A percentile compares a stretch with the other conserved stretches of the same genome.
Conservation (phyloP, 2,329 filamentous ascomycete genomes). For the Fusarium udum region DNA sequence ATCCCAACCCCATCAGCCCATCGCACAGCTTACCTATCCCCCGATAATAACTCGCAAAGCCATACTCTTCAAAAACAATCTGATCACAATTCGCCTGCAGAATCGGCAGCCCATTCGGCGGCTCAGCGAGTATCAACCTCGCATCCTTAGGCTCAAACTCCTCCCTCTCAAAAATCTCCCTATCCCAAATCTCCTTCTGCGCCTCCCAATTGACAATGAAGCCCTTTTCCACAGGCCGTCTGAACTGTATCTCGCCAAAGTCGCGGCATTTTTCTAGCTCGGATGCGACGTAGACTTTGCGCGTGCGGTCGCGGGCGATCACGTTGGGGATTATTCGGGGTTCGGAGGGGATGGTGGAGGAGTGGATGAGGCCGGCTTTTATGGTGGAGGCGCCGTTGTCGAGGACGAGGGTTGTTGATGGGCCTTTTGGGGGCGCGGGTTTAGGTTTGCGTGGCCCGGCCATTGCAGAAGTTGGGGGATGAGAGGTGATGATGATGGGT, state of each 20-base stretch:
- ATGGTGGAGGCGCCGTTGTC: slow-evolving; percentile 94
- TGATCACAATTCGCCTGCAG: slow-evolving; percentile 93
- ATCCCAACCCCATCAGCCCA: neutral
- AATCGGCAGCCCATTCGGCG: slow-evolving; percentile 81
- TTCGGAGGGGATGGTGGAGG: slow-evolving; percentile 56
- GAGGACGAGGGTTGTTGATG: slow-evolving; percentile 79
- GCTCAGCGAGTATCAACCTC: slow-evolving; percentile 85
- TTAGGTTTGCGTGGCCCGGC: slow-evolving; percentile 63
- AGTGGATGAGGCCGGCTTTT: slow-evolving; percentile 82
- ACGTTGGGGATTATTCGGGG: slow-evolving; percentile 87
- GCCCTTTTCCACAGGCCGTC: slow-evolving; percentile 91
- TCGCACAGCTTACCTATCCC: slow-evolving; percentile 66
- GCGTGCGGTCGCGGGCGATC: slow-evolving; percentile 83
- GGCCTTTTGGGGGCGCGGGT: slow-evolving; percentile 60
- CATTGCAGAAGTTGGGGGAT: slow-evolving; percentile 45
- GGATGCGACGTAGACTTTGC: slow-evolving; percentile 80
- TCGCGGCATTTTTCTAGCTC: slow-evolving; percentile 84
- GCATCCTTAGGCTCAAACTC: slow-evolving; percentile 76
- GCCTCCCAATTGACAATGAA: slow-evolving; percentile 97
- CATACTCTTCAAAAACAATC: slow-evolving; percentile 97
- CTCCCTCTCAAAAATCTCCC: slow-evolving; percentile 80
- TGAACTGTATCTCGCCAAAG: slow-evolving; percentile 87
- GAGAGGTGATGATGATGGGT: neutral
- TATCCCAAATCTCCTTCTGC: slow-evolving; percentile 95
- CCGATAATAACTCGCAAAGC: slow-evolving; percentile 86